A percentile compares a stretch with the other conserved stretches of the same genome.
Conservation (phyloP, 2,329 filamentous ascomycete genomes). For the Teratosphaeria viscida region DNA sequence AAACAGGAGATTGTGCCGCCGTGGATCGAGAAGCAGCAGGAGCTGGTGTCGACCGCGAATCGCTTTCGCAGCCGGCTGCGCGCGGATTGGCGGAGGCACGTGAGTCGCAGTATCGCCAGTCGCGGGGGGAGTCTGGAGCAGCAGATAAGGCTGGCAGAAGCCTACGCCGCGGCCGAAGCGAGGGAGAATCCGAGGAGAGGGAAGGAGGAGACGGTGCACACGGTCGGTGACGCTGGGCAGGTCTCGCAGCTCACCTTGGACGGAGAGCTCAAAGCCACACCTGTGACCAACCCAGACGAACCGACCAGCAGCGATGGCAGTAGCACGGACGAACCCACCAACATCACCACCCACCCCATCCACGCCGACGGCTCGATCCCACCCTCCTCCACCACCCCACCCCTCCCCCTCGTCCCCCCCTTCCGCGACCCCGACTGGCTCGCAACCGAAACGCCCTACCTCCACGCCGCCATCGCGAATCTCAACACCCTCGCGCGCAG, state of each 20-base stretch:
- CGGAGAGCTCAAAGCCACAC: conserved; percentile 29
- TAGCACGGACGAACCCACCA: not conserved
- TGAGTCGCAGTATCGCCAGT: conserved; percentile 65
- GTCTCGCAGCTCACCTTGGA: conserved; percentile 39
- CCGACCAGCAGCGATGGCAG: not conserved
- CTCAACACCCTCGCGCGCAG: conserved; percentile 72
- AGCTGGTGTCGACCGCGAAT: conserved; percentile 58
- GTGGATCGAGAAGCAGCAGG: conserved; percentile 98
- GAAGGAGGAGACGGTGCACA: conserved; percentile 33
- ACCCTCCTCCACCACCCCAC: conserved; percentile 45
- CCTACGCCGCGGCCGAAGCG: conserved; percentile 66
- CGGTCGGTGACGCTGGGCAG: conserved; percentile 37
- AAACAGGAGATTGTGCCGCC: conserved; percentile 90
- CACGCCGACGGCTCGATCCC: conserved; percentile 9
- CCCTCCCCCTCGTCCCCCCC: conserved; percentile 27
- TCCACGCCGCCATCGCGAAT: conserved; percentile 62
- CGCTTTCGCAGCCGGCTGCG: conserved; percentile 66
- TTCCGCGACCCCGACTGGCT: conserved; percentile 77
- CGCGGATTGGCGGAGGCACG: conserved; percentile 76
- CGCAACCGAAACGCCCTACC: conserved; percentile 60
- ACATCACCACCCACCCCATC: not conserved
- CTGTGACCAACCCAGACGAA: not conserved
- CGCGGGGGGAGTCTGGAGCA: conserved; percentile 62
- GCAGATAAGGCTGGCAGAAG: conserved; percentile 61
- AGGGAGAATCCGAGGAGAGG: conserved; percentile 47